Base-by-base conservation (phyloP, 371 early-diverging fungal species). In the Dinochytrium kinnereticum region DNA sequence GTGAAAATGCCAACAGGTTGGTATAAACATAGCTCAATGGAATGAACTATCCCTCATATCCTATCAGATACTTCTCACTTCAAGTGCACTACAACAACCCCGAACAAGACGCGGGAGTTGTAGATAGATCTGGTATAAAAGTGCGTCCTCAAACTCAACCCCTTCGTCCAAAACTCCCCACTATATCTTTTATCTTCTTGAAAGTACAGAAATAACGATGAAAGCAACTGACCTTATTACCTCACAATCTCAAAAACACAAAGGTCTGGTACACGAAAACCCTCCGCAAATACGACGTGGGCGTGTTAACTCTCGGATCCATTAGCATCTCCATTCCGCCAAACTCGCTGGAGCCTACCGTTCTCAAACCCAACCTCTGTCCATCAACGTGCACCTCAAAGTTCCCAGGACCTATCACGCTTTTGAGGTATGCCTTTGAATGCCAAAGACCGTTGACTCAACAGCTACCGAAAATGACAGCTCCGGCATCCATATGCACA, bases 71-170 rank as follows among this genome's bases (percentile, higher is more conserved):
- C 39, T 73, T 73, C 39, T 19, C 68, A 2, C 73, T 73, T 24
- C 73, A 73, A 55, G 67, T 73, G n/a, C 74, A 74, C 37, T 74
- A 74, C 69, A 61, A 68, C 51, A 74, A 74, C 51, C 74, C 57
- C 19, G 26, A 68, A 13, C 10, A 24, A 15, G 40, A 57, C 7
- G 10, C 33, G 17, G 34, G 31, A 19, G 59, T 69, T 33, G 38
- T 69, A 7, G 74, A 74, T 36, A 68, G 34, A 68, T 69, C 69
- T 2, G 74, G 74, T 26, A 31, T 74, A 19, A 68, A 39, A 51
- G 69, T 74, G 24, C 7, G n/a, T n/a, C n/a, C n/a, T n/a, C n/a
- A n/a, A n/a, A n/a, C n/a, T n/a, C n/a, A n/a, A n/a, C n/a, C n/a
- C n/a, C n/a, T n/a, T n/a, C n/a, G n/a, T n/a, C n/a, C n/a, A n/a